phyloP scores from a whole-genome alignment of 2,329 filamentous ascomycete genomes.

The Aspergillus fumigatus region DNA sequence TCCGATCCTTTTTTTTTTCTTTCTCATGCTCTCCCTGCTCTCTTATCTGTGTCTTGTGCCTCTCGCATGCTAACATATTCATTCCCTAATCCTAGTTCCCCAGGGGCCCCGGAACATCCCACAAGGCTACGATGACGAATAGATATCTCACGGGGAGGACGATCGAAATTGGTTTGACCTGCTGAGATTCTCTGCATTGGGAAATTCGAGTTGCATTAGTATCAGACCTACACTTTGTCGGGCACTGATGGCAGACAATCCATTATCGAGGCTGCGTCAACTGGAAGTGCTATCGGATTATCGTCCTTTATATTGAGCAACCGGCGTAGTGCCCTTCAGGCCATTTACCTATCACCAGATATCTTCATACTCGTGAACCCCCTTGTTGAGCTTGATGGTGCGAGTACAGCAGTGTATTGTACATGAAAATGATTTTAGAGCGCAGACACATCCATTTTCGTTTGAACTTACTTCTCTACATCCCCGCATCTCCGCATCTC shows the following conservation, averaged over 20 bases:
- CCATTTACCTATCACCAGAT: not conserved
- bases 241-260: not conserved
- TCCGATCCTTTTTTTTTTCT: not conserved
- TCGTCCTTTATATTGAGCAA: not conserved
- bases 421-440: constrained; percentile 16
- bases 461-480: not conserved
- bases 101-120: constrained; percentile 43
- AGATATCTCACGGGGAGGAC: constrained; percentile 12
- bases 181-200: not conserved
- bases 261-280: not conserved
- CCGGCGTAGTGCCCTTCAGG: not conserved
- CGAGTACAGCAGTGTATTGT: constrained; percentile 14
- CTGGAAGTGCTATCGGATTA: not conserved
- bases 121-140: constrained; percentile 45
- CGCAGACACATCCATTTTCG: constrained; percentile 4
- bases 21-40: not conserved
- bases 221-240: not conserved
- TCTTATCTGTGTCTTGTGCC: not conserved
- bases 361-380: constrained; percentile 6
- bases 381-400: not conserved
- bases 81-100: constrained; percentile 34
- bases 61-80: not conserved
- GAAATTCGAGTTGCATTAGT: not conserved
- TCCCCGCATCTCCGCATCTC: not conserved
- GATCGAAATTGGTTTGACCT: constrained; percentile 10